These are phyloP conservation scores for Solanum bulbocastanum DNA, from an alignment of 257 asterid species.

Conservation along the genomic window DNA sequence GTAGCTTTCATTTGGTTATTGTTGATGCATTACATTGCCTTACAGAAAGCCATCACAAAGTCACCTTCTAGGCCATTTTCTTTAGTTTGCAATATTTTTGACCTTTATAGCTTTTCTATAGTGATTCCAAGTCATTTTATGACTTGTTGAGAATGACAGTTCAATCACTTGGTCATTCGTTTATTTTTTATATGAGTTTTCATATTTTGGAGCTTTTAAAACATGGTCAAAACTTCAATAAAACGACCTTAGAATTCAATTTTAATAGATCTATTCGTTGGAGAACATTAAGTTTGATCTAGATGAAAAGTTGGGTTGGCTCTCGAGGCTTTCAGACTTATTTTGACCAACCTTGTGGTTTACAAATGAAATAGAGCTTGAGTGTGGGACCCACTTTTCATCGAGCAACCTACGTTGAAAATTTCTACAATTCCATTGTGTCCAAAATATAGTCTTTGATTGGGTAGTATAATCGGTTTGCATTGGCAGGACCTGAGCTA, in stretches of 20 bases:
- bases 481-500: not conserved
- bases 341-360: not conserved
- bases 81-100: not conserved
- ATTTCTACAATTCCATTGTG: not conserved
- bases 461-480: not conserved
- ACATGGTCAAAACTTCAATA: not conserved
- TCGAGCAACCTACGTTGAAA: not conserved
- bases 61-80: not conserved
- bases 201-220: not conserved
- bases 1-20: not conserved
- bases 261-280: not conserved
- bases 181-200: too few species aligned
- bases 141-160: not conserved
- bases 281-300: not conserved
- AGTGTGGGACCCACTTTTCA: not conserved
- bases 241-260: not conserved
- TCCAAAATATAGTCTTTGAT: not conserved
- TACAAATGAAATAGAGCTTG: not conserved
- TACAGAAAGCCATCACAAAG: not conserved
- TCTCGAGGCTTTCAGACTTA: too few species aligned
- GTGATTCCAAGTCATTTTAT: not conserved
- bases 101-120: not conserved
- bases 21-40: not conserved
- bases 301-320: not conserved
- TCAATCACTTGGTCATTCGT: not conserved